Conservation (phyloP, 306 rosid genomes). For the Alnus rubra region DNA sequence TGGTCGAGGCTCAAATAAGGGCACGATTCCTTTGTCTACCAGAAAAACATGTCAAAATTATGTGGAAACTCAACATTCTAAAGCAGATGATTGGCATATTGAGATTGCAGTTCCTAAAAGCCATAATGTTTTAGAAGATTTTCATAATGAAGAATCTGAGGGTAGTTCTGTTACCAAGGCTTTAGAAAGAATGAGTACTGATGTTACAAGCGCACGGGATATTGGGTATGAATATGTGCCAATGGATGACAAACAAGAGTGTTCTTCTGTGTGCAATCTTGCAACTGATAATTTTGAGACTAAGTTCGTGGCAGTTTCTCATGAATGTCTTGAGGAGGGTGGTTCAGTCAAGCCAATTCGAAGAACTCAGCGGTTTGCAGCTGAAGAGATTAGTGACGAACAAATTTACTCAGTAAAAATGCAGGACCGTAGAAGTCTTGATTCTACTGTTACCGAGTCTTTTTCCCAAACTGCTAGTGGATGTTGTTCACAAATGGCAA, state of each 20-base stretch:
- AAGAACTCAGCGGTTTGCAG: slow-evolving; percentile 43
- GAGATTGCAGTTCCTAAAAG: slow-evolving; percentile 68
- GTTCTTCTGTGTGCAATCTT: slow-evolving; percentile 67
- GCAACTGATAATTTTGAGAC: slow-evolving; percentile 45
- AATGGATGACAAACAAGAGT: slow-evolving; percentile 80
- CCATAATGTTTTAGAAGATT: slow-evolving; percentile 38
- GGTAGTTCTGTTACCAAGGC: slow-evolving; percentile 72
- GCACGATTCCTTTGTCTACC: slow-evolving; percentile 56
- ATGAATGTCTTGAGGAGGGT: slow-evolving; percentile 44
- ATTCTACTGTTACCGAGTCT: slow-evolving; percentile 63
- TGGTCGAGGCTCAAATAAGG: slow-evolving; percentile 37
- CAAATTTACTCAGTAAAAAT: slow-evolving; percentile 42
- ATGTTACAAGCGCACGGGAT: slow-evolving; percentile 60
- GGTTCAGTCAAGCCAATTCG: slow-evolving; percentile 39
- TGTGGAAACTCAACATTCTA: slow-evolving; percentile 43
- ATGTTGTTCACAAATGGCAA: slow-evolving; percentile 56
- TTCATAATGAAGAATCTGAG: slow-evolving; percentile 73
- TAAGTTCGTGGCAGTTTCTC: slow-evolving; percentile 53
- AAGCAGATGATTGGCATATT: slow-evolving; percentile 71
- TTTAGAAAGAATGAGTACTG: slow-evolving; percentile 60
- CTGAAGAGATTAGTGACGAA: slow-evolving; percentile 45
- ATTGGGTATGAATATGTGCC: slow-evolving; percentile 61
- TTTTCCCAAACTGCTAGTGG: slow-evolving; percentile 49
- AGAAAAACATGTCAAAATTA: slow-evolving; percentile 52
- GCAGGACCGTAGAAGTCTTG: slow-evolving; percentile 60